These are phyloP conservation scores for Neurospora pannonica DNA, from an alignment of 495 filamentous ascomycete species.

Conservation along the genomic window DNA sequence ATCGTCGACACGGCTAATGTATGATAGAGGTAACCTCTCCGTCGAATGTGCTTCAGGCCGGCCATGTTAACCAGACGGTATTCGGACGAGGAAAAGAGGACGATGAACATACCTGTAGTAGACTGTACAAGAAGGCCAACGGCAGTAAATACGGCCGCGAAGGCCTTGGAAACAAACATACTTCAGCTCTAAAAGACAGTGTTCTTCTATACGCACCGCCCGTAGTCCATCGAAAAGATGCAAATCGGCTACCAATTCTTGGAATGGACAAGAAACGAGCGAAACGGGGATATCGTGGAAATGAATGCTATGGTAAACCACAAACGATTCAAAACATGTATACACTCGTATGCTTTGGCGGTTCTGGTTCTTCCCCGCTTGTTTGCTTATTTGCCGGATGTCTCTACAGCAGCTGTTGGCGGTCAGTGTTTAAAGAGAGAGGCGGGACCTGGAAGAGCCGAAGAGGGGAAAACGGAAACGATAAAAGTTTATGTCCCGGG, in stretches of 20 bases:
- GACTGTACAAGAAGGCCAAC: slow-evolving; percentile 20
- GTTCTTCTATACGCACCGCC: neutral
- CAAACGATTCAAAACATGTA: neutral
- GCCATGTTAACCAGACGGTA: slow-evolving; percentile 2
- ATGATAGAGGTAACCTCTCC: slow-evolving; percentile 64
- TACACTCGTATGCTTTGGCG: neutral
- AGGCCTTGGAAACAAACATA: slow-evolving; percentile 26
- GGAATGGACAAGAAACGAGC: neutral
- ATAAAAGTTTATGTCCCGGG: neutral
- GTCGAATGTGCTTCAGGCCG: slow-evolving; percentile 53
- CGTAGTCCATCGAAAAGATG: neutral
- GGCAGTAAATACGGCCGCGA: slow-evolving; percentile 24
- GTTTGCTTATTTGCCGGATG: neutral
- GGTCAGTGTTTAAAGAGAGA: neutral
- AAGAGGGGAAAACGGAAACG: neutral
- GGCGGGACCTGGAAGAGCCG: neutral
- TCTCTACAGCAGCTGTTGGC: neutral
- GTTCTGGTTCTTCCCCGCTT: neutral
- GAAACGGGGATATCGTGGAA: neutral
- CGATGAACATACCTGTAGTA: slow-evolving; percentile 17
- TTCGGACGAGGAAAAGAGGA: neutral
- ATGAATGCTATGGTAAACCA: neutral
- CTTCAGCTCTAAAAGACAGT: slow-evolving; percentile 4
- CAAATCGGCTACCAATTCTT: neutral
- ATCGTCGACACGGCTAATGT: slow-evolving; percentile 64